phyloP scores from a whole-genome alignment of 2,329 filamentous ascomycete species.

The Clonostachys sp. region DNA sequence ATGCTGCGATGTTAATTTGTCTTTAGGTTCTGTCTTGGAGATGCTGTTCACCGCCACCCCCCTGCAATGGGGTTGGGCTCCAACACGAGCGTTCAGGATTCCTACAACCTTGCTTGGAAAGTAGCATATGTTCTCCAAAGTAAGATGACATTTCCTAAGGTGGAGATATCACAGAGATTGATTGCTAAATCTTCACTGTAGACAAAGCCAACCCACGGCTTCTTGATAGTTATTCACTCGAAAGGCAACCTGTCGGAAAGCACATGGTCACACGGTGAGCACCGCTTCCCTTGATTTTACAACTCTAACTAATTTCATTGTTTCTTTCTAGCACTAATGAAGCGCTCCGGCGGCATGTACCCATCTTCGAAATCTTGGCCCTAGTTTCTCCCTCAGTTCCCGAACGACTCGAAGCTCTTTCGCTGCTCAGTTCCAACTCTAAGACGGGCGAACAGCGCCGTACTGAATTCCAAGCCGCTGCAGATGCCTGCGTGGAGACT shows the following conservation, averaged over 20 bases:
- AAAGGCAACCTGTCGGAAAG: slow-evolving; percentile 1
- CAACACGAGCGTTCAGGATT: slow-evolving; percentile 55
- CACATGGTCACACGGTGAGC: slow-evolving; percentile 19
- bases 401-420: slow-evolving; percentile 30
- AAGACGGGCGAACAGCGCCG: slow-evolving; percentile 1
- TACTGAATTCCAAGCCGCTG: slow-evolving; percentile 4
- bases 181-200: slow-evolving; percentile 10
- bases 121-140: slow-evolving; percentile 29
- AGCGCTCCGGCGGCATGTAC: slow-evolving; percentile 33
- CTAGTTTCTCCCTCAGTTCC: slow-evolving; percentile 55
- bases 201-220: slow-evolving; percentile 1
- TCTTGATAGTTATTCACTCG: background rate
- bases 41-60: slow-evolving; percentile 54
- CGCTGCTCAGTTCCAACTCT: background rate
- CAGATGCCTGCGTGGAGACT: slow-evolving; percentile 23
- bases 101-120: slow-evolving; percentile 53
- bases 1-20: too few relatives aligned
- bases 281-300: slow-evolving; percentile 18
- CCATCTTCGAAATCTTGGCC: slow-evolving; percentile 51
- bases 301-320: too few relatives aligned
- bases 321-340: background rate
- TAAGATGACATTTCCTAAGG: too few relatives aligned
- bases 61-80: slow-evolving; percentile 52
- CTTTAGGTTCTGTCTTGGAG: slow-evolving; percentile 24
- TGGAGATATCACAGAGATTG: too few relatives aligned